Percentiles rank a stretch among this genome's conserved stretches.
Evolutionary conservation across 805 yeast species (phyloP).

Genomic region (Hanseniaspora guilliermondii): DNA sequence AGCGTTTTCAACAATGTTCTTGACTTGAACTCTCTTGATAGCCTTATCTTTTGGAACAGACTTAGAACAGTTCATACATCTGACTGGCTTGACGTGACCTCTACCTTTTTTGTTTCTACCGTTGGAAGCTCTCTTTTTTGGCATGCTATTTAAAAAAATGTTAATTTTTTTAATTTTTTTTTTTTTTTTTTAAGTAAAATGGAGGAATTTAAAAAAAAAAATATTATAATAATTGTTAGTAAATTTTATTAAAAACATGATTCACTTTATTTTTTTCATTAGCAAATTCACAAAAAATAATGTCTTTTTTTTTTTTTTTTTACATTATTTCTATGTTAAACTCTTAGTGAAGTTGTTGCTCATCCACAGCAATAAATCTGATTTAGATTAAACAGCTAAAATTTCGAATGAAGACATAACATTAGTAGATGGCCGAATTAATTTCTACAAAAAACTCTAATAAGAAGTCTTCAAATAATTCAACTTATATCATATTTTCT

Average conservation of each 20-base stretch:
- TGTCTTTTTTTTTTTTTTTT: too few relatives aligned
- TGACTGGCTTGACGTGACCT: slow-evolving; percentile 99
- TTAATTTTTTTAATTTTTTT: too few relatives aligned
- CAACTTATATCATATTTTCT: too few relatives aligned
- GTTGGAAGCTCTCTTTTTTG: slow-evolving; percentile 99
- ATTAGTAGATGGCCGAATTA: too few relatives aligned
- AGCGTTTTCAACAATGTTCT: slow-evolving; percentile 99
- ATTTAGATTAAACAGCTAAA: too few relatives aligned
- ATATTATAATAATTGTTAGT: slow-evolving; percentile 9
- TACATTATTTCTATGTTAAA: too few relatives aligned
- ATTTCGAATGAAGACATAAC: too few relatives aligned
- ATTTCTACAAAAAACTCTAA: too few relatives aligned
- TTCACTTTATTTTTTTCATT: not conserved
- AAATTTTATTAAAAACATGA: not conserved
- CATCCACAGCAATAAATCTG: too few relatives aligned
- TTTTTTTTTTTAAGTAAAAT: not conserved
- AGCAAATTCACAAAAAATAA: too few relatives aligned
- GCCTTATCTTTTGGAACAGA: slow-evolving; percentile 99
- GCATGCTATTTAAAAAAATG: slow-evolving; percentile 50
- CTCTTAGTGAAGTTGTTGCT: too few relatives aligned
- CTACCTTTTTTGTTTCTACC: slow-evolving; percentile 99
- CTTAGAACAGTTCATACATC: slow-evolving; percentile 99
- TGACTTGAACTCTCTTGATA: slow-evolving; percentile 99
- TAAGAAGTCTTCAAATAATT: too few relatives aligned
- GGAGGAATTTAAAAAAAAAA: not conserved